Percentiles rank a stretch among this genome's conserved stretches.
phyloP scores from a whole-genome alignment of 495 filamentous ascomycete species.

The Aspergillus homomorphus region DNA sequence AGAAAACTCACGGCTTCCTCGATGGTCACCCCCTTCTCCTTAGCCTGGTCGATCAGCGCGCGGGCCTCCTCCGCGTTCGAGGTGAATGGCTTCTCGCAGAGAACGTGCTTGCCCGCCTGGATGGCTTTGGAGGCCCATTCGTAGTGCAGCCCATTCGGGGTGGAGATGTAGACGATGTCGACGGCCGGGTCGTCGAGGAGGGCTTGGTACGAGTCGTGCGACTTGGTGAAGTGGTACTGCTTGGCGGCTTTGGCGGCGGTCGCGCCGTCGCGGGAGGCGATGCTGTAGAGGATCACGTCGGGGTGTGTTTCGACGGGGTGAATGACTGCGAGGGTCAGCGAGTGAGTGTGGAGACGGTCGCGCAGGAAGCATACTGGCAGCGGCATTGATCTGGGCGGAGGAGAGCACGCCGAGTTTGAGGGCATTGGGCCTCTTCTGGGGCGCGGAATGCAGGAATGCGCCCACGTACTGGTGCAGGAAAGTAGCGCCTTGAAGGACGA shows the following conservation, averaged over 20 bases:
- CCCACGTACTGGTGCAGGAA: slow-evolving; percentile 23
- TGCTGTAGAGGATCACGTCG: slow-evolving; percentile 53
- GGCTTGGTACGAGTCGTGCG: slow-evolving; percentile 42
- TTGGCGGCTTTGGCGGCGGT: slow-evolving; percentile 52
- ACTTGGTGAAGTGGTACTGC: slow-evolving; percentile 49
- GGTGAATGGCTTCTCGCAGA: slow-evolving; percentile 55
- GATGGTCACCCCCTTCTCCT: slow-evolving; percentile 15
- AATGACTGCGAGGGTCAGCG: slow-evolving; percentile 39
- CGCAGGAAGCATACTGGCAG: slow-evolving; percentile 14
- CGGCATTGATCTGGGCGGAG: slow-evolving; percentile 20
- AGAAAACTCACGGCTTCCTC: slow-evolving; percentile 22
- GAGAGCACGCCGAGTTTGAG: slow-evolving; percentile 26
- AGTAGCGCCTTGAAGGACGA: slow-evolving; percentile 23
- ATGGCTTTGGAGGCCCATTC: slow-evolving; percentile 54
- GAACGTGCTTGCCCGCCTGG: slow-evolving; percentile 55
- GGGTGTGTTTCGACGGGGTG: slow-evolving; percentile 47
- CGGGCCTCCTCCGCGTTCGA: slow-evolving; percentile 49
- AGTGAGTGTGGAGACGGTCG: background rate
- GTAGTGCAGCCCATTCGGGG: slow-evolving; percentile 52
- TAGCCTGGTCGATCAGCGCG: slow-evolving; percentile 38
- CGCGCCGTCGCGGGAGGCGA: slow-evolving; percentile 49
- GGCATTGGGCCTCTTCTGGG: slow-evolving; percentile 18
- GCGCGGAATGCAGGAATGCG: slow-evolving; percentile 19
- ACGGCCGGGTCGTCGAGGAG: slow-evolving; percentile 52
- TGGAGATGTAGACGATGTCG: slow-evolving; percentile 49